Conservation (phyloP, 176 grass and related monocot species). For the Zoysia japonica region DNA sequence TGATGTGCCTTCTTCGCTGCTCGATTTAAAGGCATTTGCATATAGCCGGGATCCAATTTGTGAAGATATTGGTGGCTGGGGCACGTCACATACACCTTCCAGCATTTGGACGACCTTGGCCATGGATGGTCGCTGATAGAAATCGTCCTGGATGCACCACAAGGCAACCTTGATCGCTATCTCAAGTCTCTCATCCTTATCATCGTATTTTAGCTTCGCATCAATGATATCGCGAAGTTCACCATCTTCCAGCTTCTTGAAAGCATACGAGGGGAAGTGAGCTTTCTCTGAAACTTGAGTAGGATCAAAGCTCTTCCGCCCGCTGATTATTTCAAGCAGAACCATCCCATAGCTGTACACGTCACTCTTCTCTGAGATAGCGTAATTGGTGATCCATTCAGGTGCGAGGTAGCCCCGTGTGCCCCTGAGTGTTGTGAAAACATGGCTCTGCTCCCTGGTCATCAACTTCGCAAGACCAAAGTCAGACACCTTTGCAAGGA, state of each 20-base stretch:
- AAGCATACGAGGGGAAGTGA: slow-evolving; percentile 84
- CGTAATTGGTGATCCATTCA: slow-evolving; percentile 89
- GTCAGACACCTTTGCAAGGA: slow-evolving; percentile 84
- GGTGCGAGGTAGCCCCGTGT: slow-evolving; percentile 88
- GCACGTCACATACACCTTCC: slow-evolving; percentile 78
- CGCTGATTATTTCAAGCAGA: slow-evolving; percentile 82
- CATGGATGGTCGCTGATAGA: slow-evolving; percentile 80
- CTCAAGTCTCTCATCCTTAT: slow-evolving; percentile 64
- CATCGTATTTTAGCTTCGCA: slow-evolving; percentile 46
- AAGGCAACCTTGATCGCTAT: slow-evolving; percentile 73
- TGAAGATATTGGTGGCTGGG: slow-evolving; percentile 57
- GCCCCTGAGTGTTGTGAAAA: slow-evolving; percentile 87
- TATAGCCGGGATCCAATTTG: slow-evolving; percentile 74
- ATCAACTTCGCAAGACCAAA: slow-evolving; percentile 98
- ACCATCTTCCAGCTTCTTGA: slow-evolving; percentile 80
- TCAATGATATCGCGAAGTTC: slow-evolving; percentile 64
- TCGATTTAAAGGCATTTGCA: slow-evolving; percentile 72
- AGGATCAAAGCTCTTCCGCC: slow-evolving; percentile 86
- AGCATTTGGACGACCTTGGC: slow-evolving; percentile 87
- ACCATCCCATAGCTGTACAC: slow-evolving; percentile 98
- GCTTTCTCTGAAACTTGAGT: slow-evolving; percentile 70
- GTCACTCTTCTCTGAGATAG: slow-evolving; percentile 94
- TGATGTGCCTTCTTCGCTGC: slow-evolving; percentile 75
- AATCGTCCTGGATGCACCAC: slow-evolving; percentile 97
- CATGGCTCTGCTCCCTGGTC: slow-evolving; percentile 97